Base-by-base conservation (phyloP, 2,329 filamentous ascomycete genomes). In the Cytospora paraplurivora region DNA sequence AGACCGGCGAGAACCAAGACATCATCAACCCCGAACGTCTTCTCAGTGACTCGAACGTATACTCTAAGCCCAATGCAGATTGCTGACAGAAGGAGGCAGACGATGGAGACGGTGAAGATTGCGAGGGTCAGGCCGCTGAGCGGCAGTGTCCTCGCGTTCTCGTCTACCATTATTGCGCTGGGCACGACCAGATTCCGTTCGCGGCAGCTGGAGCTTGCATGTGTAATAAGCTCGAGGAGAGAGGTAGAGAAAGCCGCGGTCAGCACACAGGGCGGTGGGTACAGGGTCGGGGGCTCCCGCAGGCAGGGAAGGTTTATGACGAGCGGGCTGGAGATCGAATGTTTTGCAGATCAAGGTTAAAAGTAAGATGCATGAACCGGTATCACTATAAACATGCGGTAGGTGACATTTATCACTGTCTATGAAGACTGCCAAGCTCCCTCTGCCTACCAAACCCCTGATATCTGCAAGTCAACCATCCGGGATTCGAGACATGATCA, bases 91-190 rank as follows among this genome's bases (percentile, higher is more conserved):
- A 63, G 19, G 34, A 62, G 67, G 10, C 68, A 67, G 27, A 67
- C 64, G 12, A 66, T 52, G 11, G 69, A 70, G 7, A 69, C 66
- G 10, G 67, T 62, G 1, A 67, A 68, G 4, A 70, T 56, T 33
- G 63, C 66, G 11, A 68, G 62, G 35, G 65, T 63, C 8, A 61
- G 59, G 15, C 59, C 51, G 41, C 51, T 33, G 19, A 61, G 59
- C 33, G 59, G 27, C 19, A 61, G 27, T 17, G 51, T 50, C 33
- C 59, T 55, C 17, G 32, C 51, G 13, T 35, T 17, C 7, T 55
- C 59, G 13, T 61, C 51, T 7, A 61, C 2, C 59, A 61, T 61
- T 12, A 15, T 47, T 19, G n/a, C n/a, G 17, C n/a, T 21, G 21
- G n/a, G 21, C n/a, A 10, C n/a, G n/a, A n/a, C n/a, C 44, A 47